Evolutionary conservation across 495 filamentous ascomycete genomes (phyloP).

Genomic region (Letharia columbiana): DNA sequence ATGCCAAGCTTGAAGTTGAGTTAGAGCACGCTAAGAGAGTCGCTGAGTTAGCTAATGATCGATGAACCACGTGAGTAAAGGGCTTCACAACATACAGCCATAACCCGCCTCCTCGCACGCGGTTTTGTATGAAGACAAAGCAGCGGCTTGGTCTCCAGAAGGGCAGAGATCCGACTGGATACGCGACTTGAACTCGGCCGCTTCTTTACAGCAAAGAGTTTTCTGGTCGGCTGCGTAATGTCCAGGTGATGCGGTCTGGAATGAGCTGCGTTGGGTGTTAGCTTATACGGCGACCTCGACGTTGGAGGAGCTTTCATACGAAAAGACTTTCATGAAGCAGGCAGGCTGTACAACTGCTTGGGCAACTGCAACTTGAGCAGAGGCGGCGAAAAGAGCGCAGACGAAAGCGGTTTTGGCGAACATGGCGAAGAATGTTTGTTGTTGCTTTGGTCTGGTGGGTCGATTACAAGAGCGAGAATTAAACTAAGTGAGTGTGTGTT

Average conservation of each 20-base stretch:
- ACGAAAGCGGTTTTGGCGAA: conserved; percentile 30
- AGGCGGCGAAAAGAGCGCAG: conserved; percentile 29
- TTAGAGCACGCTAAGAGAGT: conserved; percentile 17
- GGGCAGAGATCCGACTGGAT: conserved; percentile 19
- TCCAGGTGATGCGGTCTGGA: conserved; percentile 11
- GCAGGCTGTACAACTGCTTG: conserved; percentile 28
- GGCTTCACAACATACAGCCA: conserved; percentile 11
- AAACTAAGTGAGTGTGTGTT: conserved; percentile 19
- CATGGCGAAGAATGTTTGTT: conserved; percentile 25
- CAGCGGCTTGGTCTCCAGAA: conserved; percentile 12
- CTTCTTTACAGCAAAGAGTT: conserved; percentile 22
- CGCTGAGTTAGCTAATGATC: conserved; percentile 9
- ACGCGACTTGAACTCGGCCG: conserved; percentile 20
- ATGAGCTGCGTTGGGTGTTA: conserved; percentile 28
- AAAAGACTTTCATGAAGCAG: conserved; percentile 36
- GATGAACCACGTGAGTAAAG: not conserved
- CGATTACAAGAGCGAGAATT: not conserved
- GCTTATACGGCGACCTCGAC: not conserved
- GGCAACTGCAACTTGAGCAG: conserved; percentile 29
- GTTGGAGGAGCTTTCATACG: conserved; percentile 22
- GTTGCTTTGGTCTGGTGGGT: conserved; percentile 11
- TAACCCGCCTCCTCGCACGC: conserved; percentile 19
- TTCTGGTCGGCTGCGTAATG: conserved; percentile 29
- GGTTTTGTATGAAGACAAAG: conserved; percentile 16
- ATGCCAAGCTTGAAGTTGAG: conserved; percentile 15